These are phyloP conservation scores for Gillenia trifoliata DNA, from an alignment of 306 rosid species.

Conservation along the genomic window DNA sequence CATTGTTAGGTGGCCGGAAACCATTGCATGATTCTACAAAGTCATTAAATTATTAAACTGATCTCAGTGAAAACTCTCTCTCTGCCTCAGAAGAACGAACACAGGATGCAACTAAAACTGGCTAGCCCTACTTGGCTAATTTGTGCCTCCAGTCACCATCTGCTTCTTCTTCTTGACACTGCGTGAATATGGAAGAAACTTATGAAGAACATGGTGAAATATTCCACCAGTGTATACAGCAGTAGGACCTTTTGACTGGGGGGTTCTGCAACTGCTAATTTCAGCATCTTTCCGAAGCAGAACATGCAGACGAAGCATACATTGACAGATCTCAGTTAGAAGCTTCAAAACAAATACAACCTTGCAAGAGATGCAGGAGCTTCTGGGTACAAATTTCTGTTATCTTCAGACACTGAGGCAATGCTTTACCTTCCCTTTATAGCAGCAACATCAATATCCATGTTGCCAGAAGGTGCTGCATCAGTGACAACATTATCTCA, in stretches of 20 bases:
- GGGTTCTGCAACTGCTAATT: slow-evolving; percentile 49
- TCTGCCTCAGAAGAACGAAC: slow-evolving; percentile 96
- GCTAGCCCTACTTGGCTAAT: slow-evolving; percentile 81
- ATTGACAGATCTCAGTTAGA: slow-evolving; percentile 69
- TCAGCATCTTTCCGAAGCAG: slow-evolving; percentile 88
- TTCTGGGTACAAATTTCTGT: slow-evolving; percentile 51
- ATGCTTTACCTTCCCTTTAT: slow-evolving; percentile 91
- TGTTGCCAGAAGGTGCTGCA: slow-evolving; percentile 58
- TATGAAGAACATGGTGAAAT: slow-evolving; percentile 75
- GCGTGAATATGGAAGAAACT: slow-evolving; percentile 63
- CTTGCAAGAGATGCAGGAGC: slow-evolving; percentile 84
- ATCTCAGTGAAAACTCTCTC: slow-evolving; percentile 80
- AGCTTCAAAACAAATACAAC: slow-evolving; percentile 83
- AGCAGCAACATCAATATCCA: slow-evolving; percentile 82
- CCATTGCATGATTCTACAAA: slow-evolving; percentile 63
- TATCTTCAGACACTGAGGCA: slow-evolving; percentile 53
- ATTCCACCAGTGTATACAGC: slow-evolving; percentile 59
- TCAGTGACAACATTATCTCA: slow-evolving; percentile 47
- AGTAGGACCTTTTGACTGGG: slow-evolving; percentile 46
- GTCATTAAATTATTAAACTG: slow-evolving; percentile 52
- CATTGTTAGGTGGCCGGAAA: slow-evolving; percentile 57
- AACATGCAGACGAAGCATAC: slow-evolving; percentile 87
- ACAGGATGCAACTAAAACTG: slow-evolving; percentile 90
- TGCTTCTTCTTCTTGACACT: slow-evolving; percentile 64
- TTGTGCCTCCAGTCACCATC: slow-evolving; percentile 99